Percentiles rank a stretch among this genome's conserved stretches.
Conservation (phyloP, 2,329 filamentous ascomycete genomes). For the Pseudonectria buxi region DNA sequence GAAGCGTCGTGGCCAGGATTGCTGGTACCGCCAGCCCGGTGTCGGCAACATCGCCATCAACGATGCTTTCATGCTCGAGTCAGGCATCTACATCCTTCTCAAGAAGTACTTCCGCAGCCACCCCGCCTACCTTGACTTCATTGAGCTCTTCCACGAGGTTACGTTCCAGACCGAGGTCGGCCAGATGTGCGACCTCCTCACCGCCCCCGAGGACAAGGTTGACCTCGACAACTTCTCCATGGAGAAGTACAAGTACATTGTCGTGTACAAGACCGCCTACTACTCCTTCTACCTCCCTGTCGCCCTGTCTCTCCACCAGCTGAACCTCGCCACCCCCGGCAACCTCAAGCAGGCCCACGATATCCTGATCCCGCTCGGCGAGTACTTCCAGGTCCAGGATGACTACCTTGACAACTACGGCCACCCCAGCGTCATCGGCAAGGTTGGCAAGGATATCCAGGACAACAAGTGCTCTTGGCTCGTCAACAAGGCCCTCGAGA, state of each 20-base stretch:
- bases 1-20: slow-evolving; percentile 87
- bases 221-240: slow-evolving; percentile 93
- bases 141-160: slow-evolving; percentile 95
- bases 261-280: slow-evolving; percentile 99
- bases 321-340: slow-evolving; percentile 74
- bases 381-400: slow-evolving; percentile 99
- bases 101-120: slow-evolving; percentile 91
- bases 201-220: slow-evolving; percentile 87
- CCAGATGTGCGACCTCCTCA: slow-evolving; percentile 90
- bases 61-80: slow-evolving; percentile 93
- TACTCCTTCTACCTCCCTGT: slow-evolving; percentile 99
- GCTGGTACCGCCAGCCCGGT: slow-evolving; percentile 87
- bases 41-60: slow-evolving; percentile 98
- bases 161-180: slow-evolving; percentile 93
- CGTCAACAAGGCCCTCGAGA: slow-evolving; percentile 84
- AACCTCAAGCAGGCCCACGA: slow-evolving; percentile 86
- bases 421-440: slow-evolving; percentile 85
- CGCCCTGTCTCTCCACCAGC: slow-evolving; percentile 79
- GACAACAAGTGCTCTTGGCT: slow-evolving; percentile 99
- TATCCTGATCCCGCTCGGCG: slow-evolving; percentile 92
- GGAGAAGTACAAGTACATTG: slow-evolving; percentile 95
- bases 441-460: slow-evolving; percentile 97
- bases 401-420: slow-evolving; percentile 99
- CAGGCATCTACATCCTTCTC: slow-evolving; percentile 81
- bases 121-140: slow-evolving; percentile 78